Base-by-base conservation (phyloP, 2,329 filamentous ascomycete genomes). In the Diaporthe velutina region DNA sequence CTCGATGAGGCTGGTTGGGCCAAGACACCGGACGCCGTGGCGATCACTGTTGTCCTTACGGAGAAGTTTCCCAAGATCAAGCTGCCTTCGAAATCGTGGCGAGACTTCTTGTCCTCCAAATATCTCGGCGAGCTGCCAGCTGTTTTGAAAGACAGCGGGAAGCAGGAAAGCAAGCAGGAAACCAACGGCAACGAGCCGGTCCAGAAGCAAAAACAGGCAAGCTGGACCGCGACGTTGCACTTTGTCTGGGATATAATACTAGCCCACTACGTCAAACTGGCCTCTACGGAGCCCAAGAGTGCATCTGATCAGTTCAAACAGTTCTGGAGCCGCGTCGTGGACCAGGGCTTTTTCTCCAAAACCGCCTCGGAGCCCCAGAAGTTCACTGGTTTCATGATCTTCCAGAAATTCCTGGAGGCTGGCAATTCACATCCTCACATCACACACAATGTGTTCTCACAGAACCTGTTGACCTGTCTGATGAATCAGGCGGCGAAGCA, bases 201-300 rank as follows among this genome's bases (percentile, higher is more conserved):
- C 9, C 81, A 80, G 67, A 83, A 88, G 79, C 85, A 85, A 30
- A 91, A 91, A 80, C 93, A 94, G 76, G 93, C 93, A 25, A 93
- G 92, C 76, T 96, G 95, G 89, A 95, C 92, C 73, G 91, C 94
- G 1, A 94, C 95, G 80, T 87, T 97, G 73, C 94, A 95, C 79
- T 98, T 97, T 82, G 94, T 95, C 0, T 98, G 96, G 97, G 91
- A 94, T 77, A 84, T 96, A 35, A 90, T 98, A 28, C 83, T 98
- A n/a, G 84, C 81, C 1, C 86, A 88, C 75, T 91, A 88, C 77
- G 77, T 86, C 35, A 82, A 84, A 70, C 79, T 81, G 40, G 78
- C 78, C 4, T 76, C 79, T 12, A 73, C 78, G 2, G 79, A 81
- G 7, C 81, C 83, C 28, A 83, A 79, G 25, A 79, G 83, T 25